Evolutionary conservation across 768 basidiomycete species (phyloP).

Genomic region (Macrolepiota albuminosa): DNA sequence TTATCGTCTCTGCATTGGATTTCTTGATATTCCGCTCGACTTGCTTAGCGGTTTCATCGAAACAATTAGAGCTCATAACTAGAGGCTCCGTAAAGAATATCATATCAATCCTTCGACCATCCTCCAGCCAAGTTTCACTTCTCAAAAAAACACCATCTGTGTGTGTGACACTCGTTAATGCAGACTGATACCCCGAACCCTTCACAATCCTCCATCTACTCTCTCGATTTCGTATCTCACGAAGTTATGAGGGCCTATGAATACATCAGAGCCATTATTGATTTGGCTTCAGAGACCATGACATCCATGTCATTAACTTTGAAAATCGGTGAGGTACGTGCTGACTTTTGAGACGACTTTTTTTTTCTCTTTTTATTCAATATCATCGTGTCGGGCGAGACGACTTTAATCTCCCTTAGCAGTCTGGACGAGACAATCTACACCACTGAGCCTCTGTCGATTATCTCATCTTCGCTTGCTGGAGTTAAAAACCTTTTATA

Average conservation of each 20-base stretch:
- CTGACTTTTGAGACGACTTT: no score
- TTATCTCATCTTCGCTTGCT: background rate
- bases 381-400: no score
- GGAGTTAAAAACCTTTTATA: background rate
- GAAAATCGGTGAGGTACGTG: background rate
- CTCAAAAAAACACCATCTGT: background rate
- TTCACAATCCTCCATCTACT: background rate
- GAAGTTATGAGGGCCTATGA: background rate
- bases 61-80: background rate
- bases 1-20: background rate
- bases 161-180: background rate
- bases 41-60: background rate
- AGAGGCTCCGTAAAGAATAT: background rate
- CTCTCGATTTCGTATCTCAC: background rate
- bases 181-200: background rate
- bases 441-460: background rate
- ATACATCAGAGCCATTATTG: background rate
- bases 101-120: background rate
- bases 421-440: background rate
- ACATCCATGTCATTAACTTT: background rate
- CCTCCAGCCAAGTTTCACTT: background rate
- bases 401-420: background rate
- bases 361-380: no score
- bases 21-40: background rate
- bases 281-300: background rate